Percentiles rank a stretch among this genome's conserved stretches.
Conservation (phyloP, 345 rosid species). For the Salix purpurea region DNA sequence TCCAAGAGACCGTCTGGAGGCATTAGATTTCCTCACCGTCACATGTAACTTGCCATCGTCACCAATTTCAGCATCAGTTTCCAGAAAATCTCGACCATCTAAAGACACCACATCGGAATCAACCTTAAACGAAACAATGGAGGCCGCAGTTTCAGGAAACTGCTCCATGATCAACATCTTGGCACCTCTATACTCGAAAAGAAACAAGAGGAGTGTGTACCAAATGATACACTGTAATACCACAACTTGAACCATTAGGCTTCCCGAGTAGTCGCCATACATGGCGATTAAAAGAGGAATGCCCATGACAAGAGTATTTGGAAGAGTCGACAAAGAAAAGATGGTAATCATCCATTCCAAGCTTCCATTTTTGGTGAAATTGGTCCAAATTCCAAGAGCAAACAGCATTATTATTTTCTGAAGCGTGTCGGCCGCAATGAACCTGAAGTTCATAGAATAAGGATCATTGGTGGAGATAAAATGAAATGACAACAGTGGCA, state of each 20-base stretch:
- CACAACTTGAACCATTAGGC: conserved; percentile 31
- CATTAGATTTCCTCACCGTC: conserved; percentile 40
- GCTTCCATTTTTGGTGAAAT: conserved; percentile 8
- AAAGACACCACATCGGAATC: conserved; percentile 44
- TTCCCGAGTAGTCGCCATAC: conserved; percentile 25
- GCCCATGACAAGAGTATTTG: conserved; percentile 35
- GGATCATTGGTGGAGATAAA: conserved; percentile 23
- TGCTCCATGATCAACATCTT: conserved; percentile 38
- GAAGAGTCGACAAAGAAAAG: conserved; percentile 30
- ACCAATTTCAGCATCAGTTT: conserved; percentile 40
- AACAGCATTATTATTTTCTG: conserved; percentile 23
- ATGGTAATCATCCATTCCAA: conserved; percentile 30
- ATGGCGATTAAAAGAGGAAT: conserved; percentile 29
- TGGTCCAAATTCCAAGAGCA: conserved; percentile 20
- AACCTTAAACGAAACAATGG: conserved; percentile 44
- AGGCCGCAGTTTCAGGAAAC: conserved; percentile 44
- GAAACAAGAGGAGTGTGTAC: conserved; percentile 38
- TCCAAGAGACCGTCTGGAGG: conserved; percentile 35
- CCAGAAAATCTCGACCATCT: conserved; percentile 39
- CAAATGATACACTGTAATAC: conserved; percentile 34
- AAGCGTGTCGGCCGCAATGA: conserved; percentile 38
- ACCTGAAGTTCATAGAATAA: conserved; percentile 23
- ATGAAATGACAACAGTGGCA: conserved; percentile 29
- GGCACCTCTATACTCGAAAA: conserved; percentile 46
- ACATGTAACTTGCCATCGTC: conserved; percentile 43